Conservation (phyloP, 1,139 yeast species). For the Diutina rugosa region DNA sequence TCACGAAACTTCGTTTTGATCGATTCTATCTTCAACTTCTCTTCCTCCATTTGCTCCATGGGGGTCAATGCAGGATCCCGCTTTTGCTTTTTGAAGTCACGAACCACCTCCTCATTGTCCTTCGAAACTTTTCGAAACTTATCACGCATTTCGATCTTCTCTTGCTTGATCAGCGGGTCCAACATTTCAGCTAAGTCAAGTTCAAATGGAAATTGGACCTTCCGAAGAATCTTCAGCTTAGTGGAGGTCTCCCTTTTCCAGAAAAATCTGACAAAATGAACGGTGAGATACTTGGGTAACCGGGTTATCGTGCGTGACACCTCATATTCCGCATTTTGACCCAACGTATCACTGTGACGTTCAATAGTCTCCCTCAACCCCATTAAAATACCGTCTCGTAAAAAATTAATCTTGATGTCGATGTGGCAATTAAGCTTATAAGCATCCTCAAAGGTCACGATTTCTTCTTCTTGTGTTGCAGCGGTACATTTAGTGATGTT, state of each 20-base stretch:
- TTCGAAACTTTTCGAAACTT: constrained; percentile 66
- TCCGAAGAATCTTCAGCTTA: constrained; percentile 86
- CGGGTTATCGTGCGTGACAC: constrained; percentile 59
- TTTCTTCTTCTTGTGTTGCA: constrained; percentile 40
- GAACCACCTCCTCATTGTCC: constrained; percentile 55
- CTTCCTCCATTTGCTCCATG: constrained; percentile 32
- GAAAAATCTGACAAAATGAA: constrained; percentile 87
- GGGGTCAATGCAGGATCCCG: constrained; percentile 25
- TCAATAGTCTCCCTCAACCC: constrained; percentile 70
- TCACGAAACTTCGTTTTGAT: constrained; percentile 32
- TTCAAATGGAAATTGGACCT: constrained; percentile 89
- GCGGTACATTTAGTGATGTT: constrained; percentile 49
- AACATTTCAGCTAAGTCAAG: constrained; percentile 79
- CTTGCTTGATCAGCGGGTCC: constrained; percentile 57
- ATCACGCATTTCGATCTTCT: constrained; percentile 65
- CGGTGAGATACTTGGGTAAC: constrained; percentile 78
- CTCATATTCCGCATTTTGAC: constrained; percentile 58
- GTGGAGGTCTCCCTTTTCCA: constrained; percentile 90
- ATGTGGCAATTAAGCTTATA: constrained; percentile 83
- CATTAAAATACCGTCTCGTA: constrained; percentile 71
- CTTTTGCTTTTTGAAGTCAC: constrained; percentile 66
- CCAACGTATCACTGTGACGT: constrained; percentile 61
- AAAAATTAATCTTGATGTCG: constrained; percentile 69
- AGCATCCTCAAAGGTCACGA: constrained; percentile 37
- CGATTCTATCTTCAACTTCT: constrained; percentile 31